Percentiles rank a stretch among this genome's conserved stretches.
Evolutionary conservation across 2,329 filamentous ascomycete species (phyloP).

Genomic region (Paraphoma sp.): DNA sequence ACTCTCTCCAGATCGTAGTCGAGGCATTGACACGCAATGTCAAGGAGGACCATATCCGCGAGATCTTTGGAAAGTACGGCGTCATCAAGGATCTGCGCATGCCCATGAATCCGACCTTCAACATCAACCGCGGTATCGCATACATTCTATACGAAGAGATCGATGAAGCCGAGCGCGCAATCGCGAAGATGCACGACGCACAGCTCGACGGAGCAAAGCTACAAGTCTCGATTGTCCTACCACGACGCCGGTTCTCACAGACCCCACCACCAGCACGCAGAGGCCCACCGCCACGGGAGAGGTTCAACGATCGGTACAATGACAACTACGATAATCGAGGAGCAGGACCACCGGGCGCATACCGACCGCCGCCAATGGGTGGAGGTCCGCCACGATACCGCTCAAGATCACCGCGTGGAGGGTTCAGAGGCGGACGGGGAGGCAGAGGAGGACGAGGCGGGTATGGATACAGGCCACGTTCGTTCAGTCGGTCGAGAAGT

Average conservation of each 20-base stretch:
- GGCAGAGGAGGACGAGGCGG: slow-evolving; percentile 45
- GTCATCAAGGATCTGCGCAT: slow-evolving; percentile 86
- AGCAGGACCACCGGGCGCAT: slow-evolving; percentile 46
- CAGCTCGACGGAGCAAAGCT: slow-evolving; percentile 84
- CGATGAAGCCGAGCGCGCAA: slow-evolving; percentile 82
- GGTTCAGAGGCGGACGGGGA: slow-evolving; percentile 38
- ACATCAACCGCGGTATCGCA: slow-evolving; percentile 89
- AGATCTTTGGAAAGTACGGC: slow-evolving; percentile 92
- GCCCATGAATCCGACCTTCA: slow-evolving; percentile 84
- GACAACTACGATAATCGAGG: slow-evolving; percentile 32
- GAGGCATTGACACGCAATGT: slow-evolving; percentile 97
- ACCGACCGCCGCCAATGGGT: slow-evolving; percentile 46
- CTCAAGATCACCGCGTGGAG: slow-evolving; percentile 48
- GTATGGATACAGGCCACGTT: slow-evolving; percentile 33
- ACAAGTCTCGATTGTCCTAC: slow-evolving; percentile 87
- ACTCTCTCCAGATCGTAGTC: slow-evolving; percentile 76
- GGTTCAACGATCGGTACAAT: slow-evolving; percentile 29
- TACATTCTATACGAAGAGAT: slow-evolving; percentile 86
- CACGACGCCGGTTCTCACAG: slow-evolving; percentile 80
- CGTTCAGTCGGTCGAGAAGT: slow-evolving; percentile 48
- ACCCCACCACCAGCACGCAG: slow-evolving; percentile 76
- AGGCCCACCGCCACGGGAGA: slow-evolving; percentile 48
- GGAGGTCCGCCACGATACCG: slow-evolving; percentile 33
- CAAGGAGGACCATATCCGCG: slow-evolving; percentile 82
- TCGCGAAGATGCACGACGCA: slow-evolving; percentile 98